Percentiles rank a stretch among this genome's conserved stretches.
These are phyloP conservation scores for Hawksworthiomyces lignivorus DNA, from an alignment of 2,329 filamentous ascomycete genomes.

Conservation along the genomic window DNA sequence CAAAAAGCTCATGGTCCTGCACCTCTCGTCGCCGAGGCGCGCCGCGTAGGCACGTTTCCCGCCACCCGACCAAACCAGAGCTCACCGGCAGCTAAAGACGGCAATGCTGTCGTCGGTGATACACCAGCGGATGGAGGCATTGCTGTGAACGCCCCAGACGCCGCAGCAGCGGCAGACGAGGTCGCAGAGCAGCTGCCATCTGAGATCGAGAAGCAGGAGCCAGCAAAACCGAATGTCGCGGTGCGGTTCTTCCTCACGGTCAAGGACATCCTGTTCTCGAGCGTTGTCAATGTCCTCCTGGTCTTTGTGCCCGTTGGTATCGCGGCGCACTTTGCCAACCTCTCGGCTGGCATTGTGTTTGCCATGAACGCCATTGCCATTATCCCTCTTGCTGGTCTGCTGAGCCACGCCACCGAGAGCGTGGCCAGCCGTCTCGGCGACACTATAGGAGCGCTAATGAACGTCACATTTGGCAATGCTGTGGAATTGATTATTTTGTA, in stretches of 20 bases:
- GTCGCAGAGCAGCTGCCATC: background rate
- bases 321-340: conserved; percentile 35
- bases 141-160: background rate
- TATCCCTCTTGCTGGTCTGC: conserved; percentile 74
- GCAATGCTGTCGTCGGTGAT: too few species aligned
- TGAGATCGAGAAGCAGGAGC: conserved; percentile 10
- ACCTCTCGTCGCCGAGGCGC: conserved; percentile 11
- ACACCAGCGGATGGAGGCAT: too few species aligned
- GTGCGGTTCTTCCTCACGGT: conserved; percentile 34
- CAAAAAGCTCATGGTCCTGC: conserved; percentile 21
- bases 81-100: too few species aligned
- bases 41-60: background rate
- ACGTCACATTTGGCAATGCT: conserved; percentile 87
- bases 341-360: conserved; percentile 39
- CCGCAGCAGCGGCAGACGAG: background rate
- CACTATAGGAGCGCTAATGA: conserved; percentile 78
- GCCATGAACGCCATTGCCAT: conserved; percentile 65
- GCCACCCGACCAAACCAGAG: too few species aligned
- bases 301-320: conserved; percentile 66
- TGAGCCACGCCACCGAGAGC: conserved; percentile 82
- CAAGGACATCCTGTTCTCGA: conserved; percentile 50
- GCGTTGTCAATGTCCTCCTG: conserved; percentile 58
- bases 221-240: conserved; percentile 13
- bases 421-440: conserved; percentile 76
- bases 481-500: conserved; percentile 78